Base-by-base conservation (phyloP, 768 basidiomycete genomes). In the Suillus spraguei region DNA sequence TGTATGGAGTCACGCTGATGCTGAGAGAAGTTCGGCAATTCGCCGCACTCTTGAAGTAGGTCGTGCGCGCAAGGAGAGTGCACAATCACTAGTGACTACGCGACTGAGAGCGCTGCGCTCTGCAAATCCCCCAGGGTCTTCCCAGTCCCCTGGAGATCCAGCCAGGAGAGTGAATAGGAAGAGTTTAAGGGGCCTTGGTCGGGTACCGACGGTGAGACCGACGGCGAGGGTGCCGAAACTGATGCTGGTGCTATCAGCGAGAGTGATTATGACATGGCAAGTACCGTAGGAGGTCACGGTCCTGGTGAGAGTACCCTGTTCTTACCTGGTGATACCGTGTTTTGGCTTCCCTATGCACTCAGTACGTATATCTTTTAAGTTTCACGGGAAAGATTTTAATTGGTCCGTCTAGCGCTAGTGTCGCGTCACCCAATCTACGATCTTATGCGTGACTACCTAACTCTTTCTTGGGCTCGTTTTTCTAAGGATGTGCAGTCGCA, bases 1-100 rank as follows among this genome's bases (percentile, higher is more conserved):
- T 2, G 94, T 97, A 2, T 99, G 95, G 95, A 94, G 92, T 4
- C 95, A 96, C 70, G 95, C 95, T 22, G 96, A 98, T 71, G 88
- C 89, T 0, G 90, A 95, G 69, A 88, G 95, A 55, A 89, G 90
- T 61, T 83, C 81, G 16, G 94, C 94, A 1, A 95, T 96, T 68
- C 87, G 94, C 24, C 84, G 89, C 58, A 92, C 91, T 8, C 82
- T 93, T 55, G 92, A 94, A 72, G 89, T 89, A 0, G 86, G 89
- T 55, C 86, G 91, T 52, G 86, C 83, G 47, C 86, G 91, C 61
- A 91, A 92, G 72, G 91, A 94, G 74, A 90, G 88, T 38, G 87
- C 89, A 0, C 91, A 93, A 73, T 89, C 87, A 20, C 77, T 88
- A 44, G 83, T 89, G 61, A 80, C 88, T 0, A 83, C 89, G 5